phyloP scores from a whole-genome alignment of 2,329 filamentous ascomycete species.

The Cytospora piceicola region DNA sequence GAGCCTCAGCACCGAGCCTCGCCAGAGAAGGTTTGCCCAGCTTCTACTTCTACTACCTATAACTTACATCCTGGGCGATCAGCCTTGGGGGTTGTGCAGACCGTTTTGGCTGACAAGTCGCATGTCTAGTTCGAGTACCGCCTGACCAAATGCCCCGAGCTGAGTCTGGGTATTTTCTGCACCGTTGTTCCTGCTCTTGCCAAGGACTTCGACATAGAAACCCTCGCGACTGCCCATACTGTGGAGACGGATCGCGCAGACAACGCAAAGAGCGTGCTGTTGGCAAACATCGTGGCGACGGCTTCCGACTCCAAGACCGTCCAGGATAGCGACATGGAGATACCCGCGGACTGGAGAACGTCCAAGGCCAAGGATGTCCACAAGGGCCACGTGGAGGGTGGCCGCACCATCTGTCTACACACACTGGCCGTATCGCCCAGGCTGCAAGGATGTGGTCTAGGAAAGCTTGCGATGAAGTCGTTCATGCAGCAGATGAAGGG shows the following conservation, averaged over 20 bases:
- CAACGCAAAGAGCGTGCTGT: conserved; percentile 62
- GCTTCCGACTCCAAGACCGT: conserved; percentile 66
- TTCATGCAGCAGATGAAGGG: conserved; percentile 78
- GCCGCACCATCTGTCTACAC: conserved; percentile 78
- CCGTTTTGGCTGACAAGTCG: conserved; percentile 20
- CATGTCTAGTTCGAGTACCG: conserved; percentile 71
- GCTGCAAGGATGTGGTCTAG: conserved; percentile 74
- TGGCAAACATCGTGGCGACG: conserved; percentile 80
- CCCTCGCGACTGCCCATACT: conserved; percentile 56
- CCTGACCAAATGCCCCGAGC: conserved; percentile 72
- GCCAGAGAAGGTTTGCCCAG: conserved; percentile 55
- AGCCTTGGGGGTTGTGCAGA: background rate
- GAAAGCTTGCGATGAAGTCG: conserved; percentile 71
- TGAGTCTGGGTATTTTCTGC: conserved; percentile 81
- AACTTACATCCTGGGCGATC: background rate
- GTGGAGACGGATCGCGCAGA: conserved; percentile 64
- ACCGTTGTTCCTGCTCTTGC: conserved; percentile 55
- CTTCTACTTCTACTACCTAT: background rate
- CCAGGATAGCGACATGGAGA: conserved; percentile 76
- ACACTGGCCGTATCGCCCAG: conserved; percentile 79
- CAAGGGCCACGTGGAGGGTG: conserved; percentile 72
- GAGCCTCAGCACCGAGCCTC: conserved; percentile 54
- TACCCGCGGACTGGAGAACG: conserved; percentile 69
- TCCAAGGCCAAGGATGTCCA: conserved; percentile 48
- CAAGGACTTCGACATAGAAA: conserved; percentile 55